A percentile compares a stretch with the other conserved stretches of the same genome.
Evolutionary conservation across 225 moss, liverwort and hornwort species (phyloP).

Genomic region (Thuidium tamariscinum): DNA sequence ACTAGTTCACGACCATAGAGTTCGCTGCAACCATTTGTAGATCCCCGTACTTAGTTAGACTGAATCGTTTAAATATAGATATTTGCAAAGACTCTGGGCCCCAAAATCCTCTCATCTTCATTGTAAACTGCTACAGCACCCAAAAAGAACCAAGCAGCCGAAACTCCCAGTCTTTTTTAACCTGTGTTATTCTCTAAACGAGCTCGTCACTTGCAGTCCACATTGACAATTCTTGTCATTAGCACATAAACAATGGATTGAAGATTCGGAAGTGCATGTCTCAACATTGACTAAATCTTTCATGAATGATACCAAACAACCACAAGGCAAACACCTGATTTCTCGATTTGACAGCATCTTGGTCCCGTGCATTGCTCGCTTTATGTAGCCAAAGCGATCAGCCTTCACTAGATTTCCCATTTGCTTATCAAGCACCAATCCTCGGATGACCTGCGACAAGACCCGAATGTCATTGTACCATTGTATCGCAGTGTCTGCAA

Average conservation of each 20-base stretch:
- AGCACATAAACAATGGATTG: background rate
- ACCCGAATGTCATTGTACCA: background rate
- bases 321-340: constrained; percentile 42
- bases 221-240: background rate
- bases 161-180: background rate
- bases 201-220: background rate
- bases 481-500: background rate
- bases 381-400: constrained; percentile 87
- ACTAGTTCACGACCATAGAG: constrained; percentile 80
- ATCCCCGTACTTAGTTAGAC: background rate
- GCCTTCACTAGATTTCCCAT: constrained; percentile 83
- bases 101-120: background rate
- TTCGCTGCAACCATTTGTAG: constrained; percentile 41
- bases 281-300: background rate
- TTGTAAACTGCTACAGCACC: background rate
- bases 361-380: constrained; percentile 86
- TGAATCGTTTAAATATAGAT: background rate
- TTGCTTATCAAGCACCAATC: constrained; percentile 73
- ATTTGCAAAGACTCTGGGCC: background rate
- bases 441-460: constrained; percentile 62
- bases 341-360: constrained; percentile 86
- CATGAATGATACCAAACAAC: background rate
- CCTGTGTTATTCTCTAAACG: background rate
- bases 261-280: background rate
- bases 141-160: background rate